Percentiles rank a stretch among this genome's conserved stretches.
Conservation (phyloP, 2,329 filamentous ascomycete species). For the Mycosphaerelloides madeirae region DNA sequence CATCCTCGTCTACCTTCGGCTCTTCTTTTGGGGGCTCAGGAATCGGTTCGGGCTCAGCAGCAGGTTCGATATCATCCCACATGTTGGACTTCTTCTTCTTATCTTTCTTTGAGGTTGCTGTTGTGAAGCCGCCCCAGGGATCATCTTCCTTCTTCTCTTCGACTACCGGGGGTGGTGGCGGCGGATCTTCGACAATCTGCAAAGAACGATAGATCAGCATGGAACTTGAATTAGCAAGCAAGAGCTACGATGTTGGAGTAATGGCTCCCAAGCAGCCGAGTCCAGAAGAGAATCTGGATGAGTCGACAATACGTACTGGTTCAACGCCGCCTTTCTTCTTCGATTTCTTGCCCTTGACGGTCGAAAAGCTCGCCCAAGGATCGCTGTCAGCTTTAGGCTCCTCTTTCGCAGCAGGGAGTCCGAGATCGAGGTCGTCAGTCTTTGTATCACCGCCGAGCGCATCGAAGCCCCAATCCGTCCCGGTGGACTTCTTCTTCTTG, state of each 20-base stretch:
- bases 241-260: too few species aligned
- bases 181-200: slow-evolving; percentile 18
- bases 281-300: too few species aligned
- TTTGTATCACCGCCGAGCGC: slow-evolving; percentile 13
- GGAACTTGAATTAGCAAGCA: too few species aligned
- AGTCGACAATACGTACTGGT: slow-evolving; percentile 10
- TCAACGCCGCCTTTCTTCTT: slow-evolving; percentile 23
- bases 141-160: slow-evolving; percentile 32
- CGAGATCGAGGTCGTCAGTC: slow-evolving; percentile 17
- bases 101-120: slow-evolving; percentile 33
- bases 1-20: slow-evolving; percentile 36
- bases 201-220: too few species aligned
- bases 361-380: slow-evolving; percentile 25
- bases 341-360: slow-evolving; percentile 33
- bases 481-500: slow-evolving; percentile 33
- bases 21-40: slow-evolving; percentile 35
- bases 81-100: slow-evolving; percentile 38
- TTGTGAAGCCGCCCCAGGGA: slow-evolving; percentile 28
- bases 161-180: slow-evolving; percentile 22
- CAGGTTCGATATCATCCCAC: slow-evolving; percentile 28
- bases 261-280: too few species aligned
- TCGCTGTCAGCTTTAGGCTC: slow-evolving; percentile 22
- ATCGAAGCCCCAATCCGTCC: slow-evolving; percentile 31
- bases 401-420: slow-evolving; percentile 17
- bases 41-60: slow-evolving; percentile 34